phyloP scores from a whole-genome alignment of 2,329 filamentous ascomycete species.

The Aureobasidium sp. region DNA sequence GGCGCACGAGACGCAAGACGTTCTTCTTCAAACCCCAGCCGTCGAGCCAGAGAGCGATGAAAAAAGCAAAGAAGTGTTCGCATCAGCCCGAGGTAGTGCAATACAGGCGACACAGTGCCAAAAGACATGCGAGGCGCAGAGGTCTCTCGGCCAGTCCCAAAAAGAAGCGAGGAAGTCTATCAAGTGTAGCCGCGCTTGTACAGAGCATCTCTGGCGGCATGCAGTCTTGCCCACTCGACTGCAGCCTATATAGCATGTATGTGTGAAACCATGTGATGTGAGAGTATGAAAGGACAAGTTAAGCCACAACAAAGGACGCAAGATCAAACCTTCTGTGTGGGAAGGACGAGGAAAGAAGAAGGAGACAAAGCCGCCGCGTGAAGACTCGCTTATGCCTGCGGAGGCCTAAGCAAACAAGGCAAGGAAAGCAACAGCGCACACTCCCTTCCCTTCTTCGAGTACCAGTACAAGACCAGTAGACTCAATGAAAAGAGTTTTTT shows the following conservation, averaged over 20 bases:
- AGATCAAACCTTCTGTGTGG: too few relatives aligned
- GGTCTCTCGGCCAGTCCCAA: not conserved
- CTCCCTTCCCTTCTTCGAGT: not conserved
- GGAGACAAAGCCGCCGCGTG: not conserved
- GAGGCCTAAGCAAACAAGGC: not conserved
- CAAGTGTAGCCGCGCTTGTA: not conserved
- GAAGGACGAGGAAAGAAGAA: not conserved
- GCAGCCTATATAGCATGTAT: not conserved
- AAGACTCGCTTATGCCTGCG: not conserved
- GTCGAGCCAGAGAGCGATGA: constrained; percentile 19
- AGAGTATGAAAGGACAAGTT: not conserved
- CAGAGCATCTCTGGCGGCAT: not conserved
- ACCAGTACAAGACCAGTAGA: not conserved
- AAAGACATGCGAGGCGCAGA: not conserved
- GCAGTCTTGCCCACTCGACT: not conserved
- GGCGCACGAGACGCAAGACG: not conserved
- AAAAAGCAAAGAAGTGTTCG: constrained; percentile 31
- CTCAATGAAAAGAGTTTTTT: constrained; percentile 25
- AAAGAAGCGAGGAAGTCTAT: not conserved
- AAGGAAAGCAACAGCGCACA: too few relatives aligned
- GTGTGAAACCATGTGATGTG: not conserved
- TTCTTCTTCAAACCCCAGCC: not conserved
- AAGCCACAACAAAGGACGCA: not conserved
- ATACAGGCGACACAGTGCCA: constrained; percentile 64
- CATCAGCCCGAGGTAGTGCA: constrained; percentile 68